phyloP scores from a whole-genome alignment of 1,139 yeast genomes.

The Casaregolazyma lundiana region DNA sequence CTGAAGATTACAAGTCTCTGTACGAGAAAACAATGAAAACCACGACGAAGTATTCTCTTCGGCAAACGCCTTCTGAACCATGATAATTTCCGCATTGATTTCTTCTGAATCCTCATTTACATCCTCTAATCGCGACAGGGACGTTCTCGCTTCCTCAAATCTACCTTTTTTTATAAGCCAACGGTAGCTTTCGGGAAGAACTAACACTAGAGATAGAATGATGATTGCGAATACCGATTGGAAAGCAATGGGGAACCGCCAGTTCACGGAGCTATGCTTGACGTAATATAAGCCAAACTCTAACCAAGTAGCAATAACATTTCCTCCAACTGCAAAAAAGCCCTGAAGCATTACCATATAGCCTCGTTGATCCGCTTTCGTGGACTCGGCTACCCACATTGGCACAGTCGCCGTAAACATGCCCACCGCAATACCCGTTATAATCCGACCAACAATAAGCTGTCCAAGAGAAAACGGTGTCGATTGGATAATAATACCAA shows the following conservation, averaged over 20 bases:
- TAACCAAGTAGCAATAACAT: conserved; percentile 71
- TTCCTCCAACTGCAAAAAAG: conserved; percentile 39
- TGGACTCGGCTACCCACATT: conserved; percentile 51
- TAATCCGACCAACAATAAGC: conserved; percentile 56
- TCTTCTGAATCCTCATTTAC: conserved; percentile 3
- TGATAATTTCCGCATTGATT: neutral
- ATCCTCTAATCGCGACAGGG: conserved; percentile 29
- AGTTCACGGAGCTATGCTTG: too few species aligned
- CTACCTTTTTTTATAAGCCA: conserved; percentile 43
- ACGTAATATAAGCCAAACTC: conserved; percentile 68
- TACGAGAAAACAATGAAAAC: too few species aligned
- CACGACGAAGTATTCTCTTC: too few species aligned
- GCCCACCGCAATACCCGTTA: conserved; percentile 57
- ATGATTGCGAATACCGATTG: conserved; percentile 30
- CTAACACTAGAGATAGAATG: conserved; percentile 12
- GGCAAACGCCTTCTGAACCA: conserved; percentile 5
- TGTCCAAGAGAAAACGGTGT: conserved; percentile 57
- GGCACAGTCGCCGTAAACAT: conserved; percentile 57
- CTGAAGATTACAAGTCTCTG: too few species aligned
- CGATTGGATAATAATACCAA: conserved; percentile 59
- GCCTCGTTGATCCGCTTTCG: conserved; percentile 47
- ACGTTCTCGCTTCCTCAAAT: conserved; percentile 45
- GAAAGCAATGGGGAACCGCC: conserved; percentile 31
- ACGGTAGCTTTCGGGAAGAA: conserved; percentile 48
- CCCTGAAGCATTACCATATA: conserved; percentile 53